A percentile compares a stretch with the other conserved stretches of the same genome.
Conservation (phyloP, 1,284 basidiomycete species). For the Microbotryum scabiosae region DNA sequence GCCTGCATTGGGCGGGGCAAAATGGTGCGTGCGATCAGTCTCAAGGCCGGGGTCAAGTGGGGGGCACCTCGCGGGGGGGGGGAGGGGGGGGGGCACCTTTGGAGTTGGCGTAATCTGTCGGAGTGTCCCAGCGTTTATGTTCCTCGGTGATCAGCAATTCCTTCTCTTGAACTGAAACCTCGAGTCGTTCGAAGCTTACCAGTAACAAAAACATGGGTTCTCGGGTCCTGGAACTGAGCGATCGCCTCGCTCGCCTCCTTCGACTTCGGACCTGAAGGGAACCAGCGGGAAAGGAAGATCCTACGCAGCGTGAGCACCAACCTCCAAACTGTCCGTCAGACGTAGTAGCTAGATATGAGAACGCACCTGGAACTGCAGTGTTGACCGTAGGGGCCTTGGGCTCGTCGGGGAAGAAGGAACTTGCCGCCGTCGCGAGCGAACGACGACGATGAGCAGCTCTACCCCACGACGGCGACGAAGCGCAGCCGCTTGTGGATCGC, state of each 20-base stretch:
- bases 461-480: too few relatives aligned
- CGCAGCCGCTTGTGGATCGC: too few relatives aligned
- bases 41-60: background rate
- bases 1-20: constrained; percentile 22
- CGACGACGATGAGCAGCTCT: too few relatives aligned
- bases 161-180: background rate
- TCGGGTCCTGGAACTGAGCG: constrained; percentile 41
- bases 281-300: background rate
- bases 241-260: constrained; percentile 36
- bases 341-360: background rate
- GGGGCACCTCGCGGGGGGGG: background rate
- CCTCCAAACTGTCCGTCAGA: background rate
- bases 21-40: background rate
- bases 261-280: constrained; percentile 30
- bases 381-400: constrained; percentile 33
- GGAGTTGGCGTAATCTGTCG: constrained; percentile 39
- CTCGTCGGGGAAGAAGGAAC: constrained; percentile 33
- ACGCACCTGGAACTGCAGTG: constrained; percentile 36
- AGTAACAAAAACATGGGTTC: constrained; percentile 42
- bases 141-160: background rate
- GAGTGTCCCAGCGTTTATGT: too few relatives aligned
- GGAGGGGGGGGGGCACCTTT: constrained; percentile 25
- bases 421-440: too few relatives aligned
- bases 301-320: too few relatives aligned
- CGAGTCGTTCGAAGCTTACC: constrained; percentile 21